Conservation (phyloP, 768 basidiomycete species). For the Boletus reticuloceps region DNA sequence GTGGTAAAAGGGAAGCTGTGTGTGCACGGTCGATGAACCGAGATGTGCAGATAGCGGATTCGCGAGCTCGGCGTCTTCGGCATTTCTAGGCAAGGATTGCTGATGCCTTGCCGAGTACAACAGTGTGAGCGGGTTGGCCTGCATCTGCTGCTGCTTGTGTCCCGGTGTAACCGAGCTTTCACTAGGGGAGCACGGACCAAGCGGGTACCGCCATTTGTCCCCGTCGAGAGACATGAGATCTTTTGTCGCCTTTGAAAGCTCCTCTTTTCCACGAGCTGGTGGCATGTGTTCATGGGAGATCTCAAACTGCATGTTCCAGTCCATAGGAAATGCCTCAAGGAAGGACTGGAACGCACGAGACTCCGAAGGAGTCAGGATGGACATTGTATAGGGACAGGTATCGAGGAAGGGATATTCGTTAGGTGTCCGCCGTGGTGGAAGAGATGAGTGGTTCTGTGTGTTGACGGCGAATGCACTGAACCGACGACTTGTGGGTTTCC, state of each 20-base stretch:
- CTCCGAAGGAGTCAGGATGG: constrained; percentile 66
- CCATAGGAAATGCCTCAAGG: constrained; percentile 48
- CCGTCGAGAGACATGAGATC: constrained; percentile 75
- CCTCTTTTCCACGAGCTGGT: constrained; percentile 55
- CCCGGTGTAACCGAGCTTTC: constrained; percentile 9
- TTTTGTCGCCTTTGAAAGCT: constrained; percentile 75
- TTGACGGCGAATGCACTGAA: constrained; percentile 16
- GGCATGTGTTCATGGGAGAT: constrained; percentile 45
- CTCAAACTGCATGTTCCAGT: constrained; percentile 45
- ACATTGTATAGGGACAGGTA: constrained; percentile 36
- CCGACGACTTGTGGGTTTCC: constrained; percentile 17
- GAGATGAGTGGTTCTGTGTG: not conserved
- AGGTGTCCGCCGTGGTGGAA: not conserved
- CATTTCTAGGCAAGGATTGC: constrained; percentile 3
- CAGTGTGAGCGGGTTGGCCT: constrained; percentile 16
- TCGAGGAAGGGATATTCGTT: not conserved
- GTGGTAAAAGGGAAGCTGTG: constrained; percentile 21
- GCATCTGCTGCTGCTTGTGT: constrained; percentile 16
- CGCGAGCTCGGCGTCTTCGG: constrained; percentile 5
- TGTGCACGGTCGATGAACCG: constrained; percentile 5
- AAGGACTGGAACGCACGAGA: constrained; percentile 68
- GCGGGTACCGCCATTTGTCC: constrained; percentile 36
- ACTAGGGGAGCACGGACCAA: constrained; percentile 12
- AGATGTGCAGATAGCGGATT: constrained; percentile 4
- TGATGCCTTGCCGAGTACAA: constrained; percentile 19